Evolutionary conservation across 768 basidiomycete species (phyloP).

Genomic region (Mycena alexandri): DNA sequence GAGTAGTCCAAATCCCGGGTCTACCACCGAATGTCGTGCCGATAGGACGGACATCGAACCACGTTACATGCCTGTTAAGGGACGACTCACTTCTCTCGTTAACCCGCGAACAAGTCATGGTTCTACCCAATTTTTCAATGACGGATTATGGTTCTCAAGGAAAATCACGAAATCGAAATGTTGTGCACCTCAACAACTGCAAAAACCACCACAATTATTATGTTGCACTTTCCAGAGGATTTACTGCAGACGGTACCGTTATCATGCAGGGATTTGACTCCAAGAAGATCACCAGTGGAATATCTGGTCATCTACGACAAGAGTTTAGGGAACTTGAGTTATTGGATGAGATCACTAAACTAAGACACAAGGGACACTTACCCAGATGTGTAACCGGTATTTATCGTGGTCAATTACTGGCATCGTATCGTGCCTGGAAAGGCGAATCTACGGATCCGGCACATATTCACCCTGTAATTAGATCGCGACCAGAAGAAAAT

Average conservation of each 20-base stretch:
- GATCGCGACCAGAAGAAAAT: too few relatives aligned
- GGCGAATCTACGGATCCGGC: too few relatives aligned
- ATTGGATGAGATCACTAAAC: conserved; percentile 9
- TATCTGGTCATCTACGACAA: conserved; percentile 1
- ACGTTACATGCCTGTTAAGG: neutral
- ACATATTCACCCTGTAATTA: too few relatives aligned
- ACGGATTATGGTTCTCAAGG: conserved; percentile 7
- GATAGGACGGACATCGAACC: neutral
- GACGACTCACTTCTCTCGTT: conserved; percentile 1
- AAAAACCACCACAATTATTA: conserved; percentile 11
- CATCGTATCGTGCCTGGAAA: too few relatives aligned
- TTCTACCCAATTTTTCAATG: conserved; percentile 6
- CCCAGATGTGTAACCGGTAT: too few relatives aligned
- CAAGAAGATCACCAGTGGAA: neutral
- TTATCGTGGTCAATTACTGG: too few relatives aligned
- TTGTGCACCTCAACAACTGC: conserved; percentile 6
- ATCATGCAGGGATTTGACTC: conserved; percentile 4
- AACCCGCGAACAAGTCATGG: neutral
- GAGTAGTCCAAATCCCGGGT: neutral
- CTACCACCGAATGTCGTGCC: neutral
- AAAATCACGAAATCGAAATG: neutral
- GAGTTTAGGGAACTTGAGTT: conserved; percentile 11
- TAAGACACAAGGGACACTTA: neutral
- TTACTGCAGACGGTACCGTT: neutral
- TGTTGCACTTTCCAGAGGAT: neutral